Evolutionary conservation across 345 rosid genomes (phyloP), one percentile per base, ranked within the genome.

Genomic region (Euphorbia lathyris): DNA sequence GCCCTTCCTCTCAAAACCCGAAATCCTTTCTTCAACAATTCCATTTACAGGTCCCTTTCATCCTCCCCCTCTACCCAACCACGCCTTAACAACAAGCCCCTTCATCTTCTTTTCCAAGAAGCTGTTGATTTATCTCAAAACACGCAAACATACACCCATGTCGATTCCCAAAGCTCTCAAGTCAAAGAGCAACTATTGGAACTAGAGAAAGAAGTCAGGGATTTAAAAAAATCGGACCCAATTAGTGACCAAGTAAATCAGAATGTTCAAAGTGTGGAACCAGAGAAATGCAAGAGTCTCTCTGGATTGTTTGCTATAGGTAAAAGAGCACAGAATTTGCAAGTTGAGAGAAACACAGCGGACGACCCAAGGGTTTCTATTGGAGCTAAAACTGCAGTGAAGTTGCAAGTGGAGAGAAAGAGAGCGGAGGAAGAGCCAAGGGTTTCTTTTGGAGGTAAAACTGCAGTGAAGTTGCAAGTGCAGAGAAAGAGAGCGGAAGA

Each of bases 41-140:
- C 56, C 56, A 51, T 51, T 20, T 51, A 19, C 25, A 51, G 56
- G 9, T 19, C 56, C 25, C 56, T 51, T 19, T 19, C 56, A 4
- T 51, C 56, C 56, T 51, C 56, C 25, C 4, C 55, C 55, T 50
- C 55, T 7, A 19, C 56, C 9, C 56, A 16, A 1, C 22, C 56
- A 51, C 10, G 17, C 25, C 20, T 66, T 48, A 58, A 56, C 42
- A 78, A 70, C 74, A 82, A 78, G 56, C 79, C 87, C 2, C 86
- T 86, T 45, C 63, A 59, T 67, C 55, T 64, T 40, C 68, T 85
- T 5, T 88, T 85, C 76, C 84, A 83, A 75, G 90, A 86, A 71
- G 83, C 77, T 2, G 81, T 86, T 0, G 96, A 89, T 29, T 72
- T 88, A 22, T 58, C 80, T 36, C 79, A 85, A 50, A 78, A 30